These are phyloP conservation scores for Sisymbrium irio DNA, from an alignment of 345 rosid species.

Conservation along the genomic window DNA sequence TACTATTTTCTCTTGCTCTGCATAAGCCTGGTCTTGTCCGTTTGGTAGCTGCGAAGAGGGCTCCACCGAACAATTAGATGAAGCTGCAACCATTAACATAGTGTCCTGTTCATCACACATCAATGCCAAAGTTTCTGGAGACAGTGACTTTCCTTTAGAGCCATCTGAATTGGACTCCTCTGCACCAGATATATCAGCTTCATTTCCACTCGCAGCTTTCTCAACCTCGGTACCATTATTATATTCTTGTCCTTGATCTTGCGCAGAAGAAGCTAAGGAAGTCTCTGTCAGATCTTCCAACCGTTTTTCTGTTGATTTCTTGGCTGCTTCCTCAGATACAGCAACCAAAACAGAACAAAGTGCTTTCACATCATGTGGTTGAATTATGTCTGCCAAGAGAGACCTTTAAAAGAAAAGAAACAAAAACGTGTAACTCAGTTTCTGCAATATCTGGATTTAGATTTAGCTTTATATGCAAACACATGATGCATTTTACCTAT, in stretches of 20 bases:
- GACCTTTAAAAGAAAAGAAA: constrained; percentile 57
- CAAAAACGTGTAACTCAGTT: constrained; percentile 3
- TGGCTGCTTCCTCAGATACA: constrained; percentile 66
- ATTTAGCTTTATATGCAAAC: neutral
- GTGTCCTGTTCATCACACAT: constrained; percentile 98
- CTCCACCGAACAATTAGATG: constrained; percentile 62
- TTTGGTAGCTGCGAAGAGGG: constrained; percentile 49
- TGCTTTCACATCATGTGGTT: constrained; percentile 82
- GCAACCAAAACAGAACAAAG: constrained; percentile 92
- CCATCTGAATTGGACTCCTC: constrained; percentile 54
- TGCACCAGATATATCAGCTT: constrained; percentile 42
- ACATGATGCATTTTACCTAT: constrained; percentile 51
- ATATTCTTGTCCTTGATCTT: constrained; percentile 45
- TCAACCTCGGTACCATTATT: constrained; percentile 41
- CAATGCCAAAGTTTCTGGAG: constrained; percentile 94
- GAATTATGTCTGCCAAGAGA: constrained; percentile 85
- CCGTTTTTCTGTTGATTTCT: constrained; percentile 44
- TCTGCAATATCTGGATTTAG: neutral
- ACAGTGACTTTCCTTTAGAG: constrained; percentile 69
- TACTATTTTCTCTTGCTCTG: constrained; percentile 78
- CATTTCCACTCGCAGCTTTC: constrained; percentile 56
- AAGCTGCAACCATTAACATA: constrained; percentile 70
- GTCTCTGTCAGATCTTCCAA: constrained; percentile 18
- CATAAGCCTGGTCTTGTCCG: constrained; percentile 60
- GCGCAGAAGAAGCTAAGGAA: constrained; percentile 24